These are phyloP conservation scores for Psidium friedrichsthalianum DNA, from an alignment of 345 rosid species.

Conservation along the genomic window DNA sequence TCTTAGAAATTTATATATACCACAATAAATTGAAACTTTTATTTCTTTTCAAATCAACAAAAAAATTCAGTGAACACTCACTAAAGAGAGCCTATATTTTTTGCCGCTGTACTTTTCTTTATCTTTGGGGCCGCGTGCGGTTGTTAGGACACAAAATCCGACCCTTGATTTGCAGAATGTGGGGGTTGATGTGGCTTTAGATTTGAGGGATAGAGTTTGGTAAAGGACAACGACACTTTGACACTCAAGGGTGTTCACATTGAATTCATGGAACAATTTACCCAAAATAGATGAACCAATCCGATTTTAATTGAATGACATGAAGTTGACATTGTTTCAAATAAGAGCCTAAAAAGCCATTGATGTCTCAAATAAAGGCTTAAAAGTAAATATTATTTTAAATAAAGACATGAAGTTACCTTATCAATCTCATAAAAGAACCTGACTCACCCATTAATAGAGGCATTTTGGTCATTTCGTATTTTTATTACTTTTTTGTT, in stretches of 20 bases:
- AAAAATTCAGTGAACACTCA: background rate
- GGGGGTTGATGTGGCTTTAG: background rate
- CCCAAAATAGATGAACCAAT: accelerated
- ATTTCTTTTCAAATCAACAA: background rate
- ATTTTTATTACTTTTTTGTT: no score
- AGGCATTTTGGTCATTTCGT: no score
- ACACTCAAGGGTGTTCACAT: background rate
- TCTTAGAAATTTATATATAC: no score
- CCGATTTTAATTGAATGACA: background rate
- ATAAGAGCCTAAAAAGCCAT: no score
- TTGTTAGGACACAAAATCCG: background rate
- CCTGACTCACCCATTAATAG: no score
- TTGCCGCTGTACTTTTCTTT: background rate
- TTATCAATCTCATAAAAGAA: no score
- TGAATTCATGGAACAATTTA: background rate
- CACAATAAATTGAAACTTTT: background rate
- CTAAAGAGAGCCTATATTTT: background rate
- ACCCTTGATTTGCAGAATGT: background rate
- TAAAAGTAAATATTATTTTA: no score
- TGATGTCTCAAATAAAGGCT: no score
- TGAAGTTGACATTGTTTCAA: no score
- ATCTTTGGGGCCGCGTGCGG: background rate
- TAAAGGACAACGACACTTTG: background rate
- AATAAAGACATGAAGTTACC: no score
- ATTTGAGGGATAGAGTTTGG: background rate